Conservation (phyloP, 768 basidiomycete species). For the Neoboletus magnificus region DNA sequence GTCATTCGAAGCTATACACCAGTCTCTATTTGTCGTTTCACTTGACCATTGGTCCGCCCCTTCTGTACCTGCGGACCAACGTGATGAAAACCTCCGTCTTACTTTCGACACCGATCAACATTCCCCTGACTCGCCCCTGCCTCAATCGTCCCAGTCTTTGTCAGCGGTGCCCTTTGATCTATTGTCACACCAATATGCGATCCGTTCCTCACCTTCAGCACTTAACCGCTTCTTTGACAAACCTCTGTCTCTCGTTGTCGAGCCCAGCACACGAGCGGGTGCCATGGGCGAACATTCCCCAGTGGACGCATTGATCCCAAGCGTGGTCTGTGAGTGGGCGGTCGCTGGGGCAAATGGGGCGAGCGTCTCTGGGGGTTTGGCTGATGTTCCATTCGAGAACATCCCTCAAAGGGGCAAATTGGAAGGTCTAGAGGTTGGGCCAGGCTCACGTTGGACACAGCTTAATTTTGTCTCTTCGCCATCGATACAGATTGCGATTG, state of each 20-base stretch:
- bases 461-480: conserved; percentile 77
- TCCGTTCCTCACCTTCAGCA: conserved; percentile 62
- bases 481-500: conserved; percentile 52
- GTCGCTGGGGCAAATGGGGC: conserved; percentile 37
- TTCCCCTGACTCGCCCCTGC: not conserved
- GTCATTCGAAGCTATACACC: conserved; percentile 61
- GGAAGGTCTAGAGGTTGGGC: conserved; percentile 7
- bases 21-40: conserved; percentile 76
- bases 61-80: conserved; percentile 21
- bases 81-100: conserved; percentile 28
- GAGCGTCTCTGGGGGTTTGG: conserved; percentile 49
- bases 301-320: conserved; percentile 86
- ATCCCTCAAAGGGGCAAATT: not conserved
- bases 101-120: conserved; percentile 30
- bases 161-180: conserved; percentile 31
- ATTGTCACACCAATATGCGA: conserved; percentile 72
- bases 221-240: conserved; percentile 93
- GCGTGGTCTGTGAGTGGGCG: conserved; percentile 80
- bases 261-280: conserved; percentile 80
- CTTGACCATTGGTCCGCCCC: conserved; percentile 68
- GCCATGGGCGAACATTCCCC: conserved; percentile 90
- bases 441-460: conserved; percentile 47
- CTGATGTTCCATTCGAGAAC: conserved; percentile 26
- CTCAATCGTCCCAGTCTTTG: conserved; percentile 7
- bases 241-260: conserved; percentile 75